Conservation (phyloP, 768 basidiomycete genomes). For the Boletales sp. region DNA sequence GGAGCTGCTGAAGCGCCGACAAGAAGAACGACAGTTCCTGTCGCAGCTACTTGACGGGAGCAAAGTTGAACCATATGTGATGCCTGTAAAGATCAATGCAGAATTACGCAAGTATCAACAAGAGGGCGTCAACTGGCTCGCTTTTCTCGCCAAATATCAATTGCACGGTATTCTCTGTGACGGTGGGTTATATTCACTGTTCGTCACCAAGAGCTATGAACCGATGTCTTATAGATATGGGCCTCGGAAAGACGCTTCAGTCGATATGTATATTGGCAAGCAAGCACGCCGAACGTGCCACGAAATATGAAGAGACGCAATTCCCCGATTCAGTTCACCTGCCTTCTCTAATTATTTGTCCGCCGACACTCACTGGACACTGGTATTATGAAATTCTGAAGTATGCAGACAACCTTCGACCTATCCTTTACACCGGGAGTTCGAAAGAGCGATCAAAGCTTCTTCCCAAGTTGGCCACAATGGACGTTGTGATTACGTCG, state of each 20-base stretch:
- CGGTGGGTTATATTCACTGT: conserved; percentile 48
- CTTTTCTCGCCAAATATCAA: conserved; percentile 97
- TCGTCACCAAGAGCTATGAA: not conserved
- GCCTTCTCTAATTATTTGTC: conserved; percentile 93
- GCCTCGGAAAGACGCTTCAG: conserved; percentile 95
- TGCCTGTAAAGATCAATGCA: conserved; percentile 87
- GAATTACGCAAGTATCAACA: conserved; percentile 97
- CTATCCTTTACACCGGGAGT: conserved; percentile 86
- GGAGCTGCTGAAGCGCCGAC: conserved; percentile 80
- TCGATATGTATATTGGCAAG: conserved; percentile 95
- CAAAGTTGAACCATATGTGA: conserved; percentile 86
- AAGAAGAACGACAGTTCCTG: conserved; percentile 87
- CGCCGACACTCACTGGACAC: conserved; percentile 95
- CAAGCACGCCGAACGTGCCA: conserved; percentile 85
- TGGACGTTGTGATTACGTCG: conserved; percentile 94
- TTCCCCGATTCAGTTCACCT: conserved; percentile 80
- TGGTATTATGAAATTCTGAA: conserved; percentile 99
- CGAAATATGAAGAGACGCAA: conserved; percentile 59
- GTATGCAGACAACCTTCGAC: conserved; percentile 79
- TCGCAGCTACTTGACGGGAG: conserved; percentile 91
- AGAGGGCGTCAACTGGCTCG: conserved; percentile 98
- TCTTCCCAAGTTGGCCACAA: conserved; percentile 57
- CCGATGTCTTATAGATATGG: conserved; percentile 72
- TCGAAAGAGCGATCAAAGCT: conserved; percentile 75
- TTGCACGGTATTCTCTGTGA: conserved; percentile 97